A percentile compares a stretch with the other conserved stretches of the same genome.
Evolutionary conservation across 176 grass and related monocot species (phyloP).

Genomic region (Otatea glauca): DNA sequence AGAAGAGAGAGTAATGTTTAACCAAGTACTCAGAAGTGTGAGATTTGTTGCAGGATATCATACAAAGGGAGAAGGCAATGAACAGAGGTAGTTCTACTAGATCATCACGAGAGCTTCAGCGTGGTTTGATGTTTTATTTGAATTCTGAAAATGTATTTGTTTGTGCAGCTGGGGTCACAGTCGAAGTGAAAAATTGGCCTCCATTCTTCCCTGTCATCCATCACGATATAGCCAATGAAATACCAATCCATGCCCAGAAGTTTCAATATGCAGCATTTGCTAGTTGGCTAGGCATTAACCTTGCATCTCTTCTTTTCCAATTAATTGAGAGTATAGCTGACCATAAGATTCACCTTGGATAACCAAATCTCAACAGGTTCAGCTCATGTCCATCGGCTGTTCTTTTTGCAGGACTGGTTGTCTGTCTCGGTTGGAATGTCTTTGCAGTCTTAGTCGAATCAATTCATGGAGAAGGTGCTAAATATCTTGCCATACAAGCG

Average conservation of each 20-base stretch:
- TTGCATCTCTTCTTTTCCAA: conserved; percentile 25
- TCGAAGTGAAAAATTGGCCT: conserved; percentile 88
- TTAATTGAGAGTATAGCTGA: conserved; percentile 14
- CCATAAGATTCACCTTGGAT: not conserved
- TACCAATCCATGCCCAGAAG: conserved; percentile 82
- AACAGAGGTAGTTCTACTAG: conserved; percentile 61
- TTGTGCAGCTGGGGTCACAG: conserved; percentile 60
- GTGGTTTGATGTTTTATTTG: conserved; percentile 2
- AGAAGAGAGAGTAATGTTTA: not conserved
- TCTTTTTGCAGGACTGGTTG: conserved; percentile 65
- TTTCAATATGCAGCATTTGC: conserved; percentile 90
- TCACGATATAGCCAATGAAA: conserved; percentile 85
- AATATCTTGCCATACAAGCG: conserved; percentile 23
- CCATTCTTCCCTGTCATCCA: conserved; percentile 86
- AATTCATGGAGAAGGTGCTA: conserved; percentile 69
- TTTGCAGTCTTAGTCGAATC: conserved; percentile 69
- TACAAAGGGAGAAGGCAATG: conserved; percentile 78
- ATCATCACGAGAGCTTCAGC: not conserved
- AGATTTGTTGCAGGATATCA: conserved; percentile 65
- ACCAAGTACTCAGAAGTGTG: conserved; percentile 21
- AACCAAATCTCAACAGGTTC: conserved; percentile 2
- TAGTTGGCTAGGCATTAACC: conserved; percentile 82
- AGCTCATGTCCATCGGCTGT: conserved; percentile 2
- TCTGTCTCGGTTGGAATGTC: conserved; percentile 78
- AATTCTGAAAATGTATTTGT: conserved; percentile 31